Evolutionary conservation across 768 basidiomycete species (phyloP).

Genomic region (Glaciozyma antarctica): DNA sequence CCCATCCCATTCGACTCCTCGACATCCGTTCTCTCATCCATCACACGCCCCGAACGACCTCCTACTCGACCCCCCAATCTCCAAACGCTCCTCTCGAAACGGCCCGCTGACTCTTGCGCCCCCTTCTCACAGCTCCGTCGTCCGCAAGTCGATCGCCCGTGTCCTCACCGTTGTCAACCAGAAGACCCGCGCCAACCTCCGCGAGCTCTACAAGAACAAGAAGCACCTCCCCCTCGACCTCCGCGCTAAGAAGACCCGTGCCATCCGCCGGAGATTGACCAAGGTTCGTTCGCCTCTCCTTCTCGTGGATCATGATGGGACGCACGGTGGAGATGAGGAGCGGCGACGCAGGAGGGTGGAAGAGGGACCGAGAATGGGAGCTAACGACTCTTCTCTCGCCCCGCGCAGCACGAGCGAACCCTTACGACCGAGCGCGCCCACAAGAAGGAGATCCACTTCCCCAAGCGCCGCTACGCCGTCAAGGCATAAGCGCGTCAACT

Average conservation of each 20-base stretch:
- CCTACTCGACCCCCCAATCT: no score
- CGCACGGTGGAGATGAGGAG: no score
- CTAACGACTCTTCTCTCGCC: background rate
- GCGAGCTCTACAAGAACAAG: conserved; percentile 96
- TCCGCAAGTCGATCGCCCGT: conserved; percentile 97
- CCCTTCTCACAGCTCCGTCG: conserved; percentile 60
- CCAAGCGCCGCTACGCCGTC: conserved; percentile 48
- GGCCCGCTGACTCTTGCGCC: background rate
- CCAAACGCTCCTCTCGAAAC: no score
- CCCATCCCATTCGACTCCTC: background rate
- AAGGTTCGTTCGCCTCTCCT: conserved; percentile 46
- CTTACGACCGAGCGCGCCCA: conserved; percentile 72
- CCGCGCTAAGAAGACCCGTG: conserved; percentile 94
- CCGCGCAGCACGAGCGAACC: conserved; percentile 62
- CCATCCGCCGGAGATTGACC: conserved; percentile 89
- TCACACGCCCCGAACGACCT: no score
- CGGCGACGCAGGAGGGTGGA: no score
- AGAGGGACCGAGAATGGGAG: no score
- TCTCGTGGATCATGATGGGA: no score
- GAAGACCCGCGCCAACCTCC: conserved; percentile 91
- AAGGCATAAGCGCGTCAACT: background rate
- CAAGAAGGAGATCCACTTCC: conserved; percentile 37
- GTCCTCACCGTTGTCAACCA: conserved; percentile 98
- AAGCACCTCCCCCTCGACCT: conserved; percentile 95
- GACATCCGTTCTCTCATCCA: no score